phyloP scores from a whole-genome alignment of 306 rosid species.

The Begonia loranthoides region DNA sequence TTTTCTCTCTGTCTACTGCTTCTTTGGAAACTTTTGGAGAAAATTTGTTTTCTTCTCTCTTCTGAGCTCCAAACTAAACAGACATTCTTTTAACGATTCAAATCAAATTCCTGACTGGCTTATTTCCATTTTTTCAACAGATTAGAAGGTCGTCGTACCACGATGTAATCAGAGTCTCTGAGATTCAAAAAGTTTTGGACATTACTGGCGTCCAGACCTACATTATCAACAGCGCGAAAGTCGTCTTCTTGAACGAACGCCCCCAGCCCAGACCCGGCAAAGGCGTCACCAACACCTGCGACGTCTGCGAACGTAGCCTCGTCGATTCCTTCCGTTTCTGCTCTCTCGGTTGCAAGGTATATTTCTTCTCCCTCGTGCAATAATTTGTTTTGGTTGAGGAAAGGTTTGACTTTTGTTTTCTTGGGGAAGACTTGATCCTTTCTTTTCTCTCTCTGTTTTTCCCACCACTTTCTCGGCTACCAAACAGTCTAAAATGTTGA shows the following conservation, averaged over 20 bases:
- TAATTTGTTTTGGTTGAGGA: neutral
- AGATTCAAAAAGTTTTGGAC: constrained; percentile 92
- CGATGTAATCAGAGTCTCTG: constrained; percentile 82
- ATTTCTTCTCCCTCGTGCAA: neutral
- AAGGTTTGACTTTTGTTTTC: constrained; percentile 17
- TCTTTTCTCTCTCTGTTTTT: no score
- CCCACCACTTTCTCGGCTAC: no score
- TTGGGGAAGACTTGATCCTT: no score
- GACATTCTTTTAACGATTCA: no score
- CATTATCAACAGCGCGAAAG: constrained; percentile 95
- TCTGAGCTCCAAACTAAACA: no score
- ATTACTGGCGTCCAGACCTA: constrained; percentile 89
- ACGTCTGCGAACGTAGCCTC: constrained; percentile 96
- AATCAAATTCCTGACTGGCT: neutral
- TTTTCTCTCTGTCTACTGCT: no score
- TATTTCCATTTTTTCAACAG: constrained; percentile 22
- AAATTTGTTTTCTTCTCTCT: no score
- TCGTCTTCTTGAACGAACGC: constrained; percentile 85
- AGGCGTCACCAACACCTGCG: constrained; percentile 95
- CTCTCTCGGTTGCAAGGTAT: constrained; percentile 98
- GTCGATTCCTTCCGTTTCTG: constrained; percentile 88
- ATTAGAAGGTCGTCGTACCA: constrained; percentile 95
- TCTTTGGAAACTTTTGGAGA: no score
- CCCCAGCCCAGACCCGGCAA: constrained; percentile 99
- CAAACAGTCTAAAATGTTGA: no score